Percentiles rank a stretch among this genome's conserved stretches.
Evolutionary conservation across 2,329 filamentous ascomycete genomes (phyloP).

Genomic region (Magnaporthiopsis incrustans): DNA sequence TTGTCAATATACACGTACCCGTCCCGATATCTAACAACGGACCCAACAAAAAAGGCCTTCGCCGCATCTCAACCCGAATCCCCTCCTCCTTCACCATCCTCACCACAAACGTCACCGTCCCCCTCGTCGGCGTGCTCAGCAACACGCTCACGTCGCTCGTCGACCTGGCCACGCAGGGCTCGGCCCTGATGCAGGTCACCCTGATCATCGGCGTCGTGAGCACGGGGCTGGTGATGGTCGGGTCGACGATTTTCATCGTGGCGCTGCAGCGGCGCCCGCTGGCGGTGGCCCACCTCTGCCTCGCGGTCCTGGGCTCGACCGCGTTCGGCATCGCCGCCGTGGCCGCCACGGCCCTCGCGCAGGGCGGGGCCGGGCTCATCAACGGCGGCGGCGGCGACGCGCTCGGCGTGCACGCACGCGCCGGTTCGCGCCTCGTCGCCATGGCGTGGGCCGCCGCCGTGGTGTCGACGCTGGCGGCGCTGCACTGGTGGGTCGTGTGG

Average conservation of each 20-base stretch:
- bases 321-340: conserved; percentile 12
- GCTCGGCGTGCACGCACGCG: conserved; percentile 11
- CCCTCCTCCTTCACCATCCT: conserved; percentile 15
- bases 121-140: conserved; percentile 13
- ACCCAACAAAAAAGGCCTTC: conserved; percentile 11
- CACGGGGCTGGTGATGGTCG: conserved; percentile 13
- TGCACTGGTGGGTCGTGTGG: conserved; percentile 18
- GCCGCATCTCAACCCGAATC: conserved; percentile 16
- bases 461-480: conserved; percentile 6
- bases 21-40: too few species aligned
- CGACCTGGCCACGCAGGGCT: conserved; percentile 11
- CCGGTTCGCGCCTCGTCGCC: conserved; percentile 13
- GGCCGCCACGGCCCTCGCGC: conserved; percentile 11
- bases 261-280: conserved; percentile 10
- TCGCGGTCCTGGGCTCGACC: conserved; percentile 10
- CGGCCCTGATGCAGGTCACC: conserved; percentile 13
- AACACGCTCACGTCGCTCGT: conserved; percentile 12
- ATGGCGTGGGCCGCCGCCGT: conserved; percentile 15
- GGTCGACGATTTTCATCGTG: conserved; percentile 12
- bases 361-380: conserved; percentile 10
- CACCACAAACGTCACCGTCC: conserved; percentile 16
- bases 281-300: conserved; percentile 10
- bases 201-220: conserved; percentile 13
- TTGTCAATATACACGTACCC: too few species aligned
- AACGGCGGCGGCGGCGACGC: conserved; percentile 8